phyloP scores from a whole-genome alignment of 331 rosid genomes.

The Acacia concinna region DNA sequence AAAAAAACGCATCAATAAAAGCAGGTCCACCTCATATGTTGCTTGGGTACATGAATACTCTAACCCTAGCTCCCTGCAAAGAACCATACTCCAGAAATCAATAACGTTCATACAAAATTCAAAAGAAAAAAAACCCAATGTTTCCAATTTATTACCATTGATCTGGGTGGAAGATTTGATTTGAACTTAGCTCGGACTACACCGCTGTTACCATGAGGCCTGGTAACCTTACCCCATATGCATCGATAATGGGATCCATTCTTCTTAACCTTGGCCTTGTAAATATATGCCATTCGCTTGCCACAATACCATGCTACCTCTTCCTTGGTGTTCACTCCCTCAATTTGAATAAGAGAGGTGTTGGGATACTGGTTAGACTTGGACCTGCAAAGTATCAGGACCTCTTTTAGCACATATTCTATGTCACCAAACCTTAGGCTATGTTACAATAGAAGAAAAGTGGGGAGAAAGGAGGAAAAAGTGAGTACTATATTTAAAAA shows the following conservation, averaged over 20 bases:
- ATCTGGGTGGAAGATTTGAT: conserved; percentile 88
- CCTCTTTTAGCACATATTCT: background rate
- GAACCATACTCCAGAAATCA: background rate
- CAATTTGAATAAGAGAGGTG: conserved; percentile 80
- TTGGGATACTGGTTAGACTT: conserved; percentile 92
- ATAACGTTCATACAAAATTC: background rate
- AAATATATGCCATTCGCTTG: conserved; percentile 84
- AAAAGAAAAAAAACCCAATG: background rate
- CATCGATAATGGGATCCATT: conserved; percentile 86
- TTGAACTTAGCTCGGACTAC: conserved; percentile 89
- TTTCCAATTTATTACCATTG: conserved; percentile 59
- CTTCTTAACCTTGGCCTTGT: conserved; percentile 93
- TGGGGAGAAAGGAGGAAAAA: too few relatives aligned
- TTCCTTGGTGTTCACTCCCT: conserved; percentile 92
- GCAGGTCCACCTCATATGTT: conserved; percentile 59
- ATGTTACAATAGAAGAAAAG: too few relatives aligned
- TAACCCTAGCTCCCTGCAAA: conserved; percentile 78
- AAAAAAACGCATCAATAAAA: background rate
- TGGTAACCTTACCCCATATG: conserved; percentile 87
- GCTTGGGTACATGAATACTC: conserved; percentile 96
- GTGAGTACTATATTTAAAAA: too few relatives aligned
- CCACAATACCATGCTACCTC: conserved; percentile 92
- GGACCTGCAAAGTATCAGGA: conserved; percentile 50
- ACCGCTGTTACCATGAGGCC: conserved; percentile 93
- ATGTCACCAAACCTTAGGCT: background rate